phyloP scores from a whole-genome alignment of 352 stramenopile species.

The Pythium sukuiense region DNA sequence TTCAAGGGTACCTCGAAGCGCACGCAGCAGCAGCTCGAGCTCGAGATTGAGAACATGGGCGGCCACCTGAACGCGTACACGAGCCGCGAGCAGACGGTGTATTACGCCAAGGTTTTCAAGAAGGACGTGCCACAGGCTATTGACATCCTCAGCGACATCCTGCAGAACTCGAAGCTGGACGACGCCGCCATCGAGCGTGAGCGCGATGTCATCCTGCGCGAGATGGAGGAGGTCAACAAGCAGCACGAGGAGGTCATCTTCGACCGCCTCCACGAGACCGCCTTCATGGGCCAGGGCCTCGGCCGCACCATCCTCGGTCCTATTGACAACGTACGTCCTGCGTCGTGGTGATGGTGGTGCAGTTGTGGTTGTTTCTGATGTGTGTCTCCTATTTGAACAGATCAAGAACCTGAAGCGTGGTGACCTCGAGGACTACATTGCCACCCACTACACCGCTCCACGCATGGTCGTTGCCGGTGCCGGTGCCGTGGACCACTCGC shows the following conservation, averaged over 20 bases:
- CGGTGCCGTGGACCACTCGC: slow-evolving; percentile 96
- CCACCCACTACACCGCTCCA: slow-evolving; percentile 99
- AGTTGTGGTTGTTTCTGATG: neutral
- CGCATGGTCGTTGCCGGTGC: slow-evolving; percentile 99
- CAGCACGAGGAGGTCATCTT: slow-evolving; percentile 98
- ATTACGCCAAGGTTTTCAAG: slow-evolving; percentile 99
- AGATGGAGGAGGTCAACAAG: slow-evolving; percentile 99
- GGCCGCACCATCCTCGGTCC: slow-evolving; percentile 99
- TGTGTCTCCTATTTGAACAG: slow-evolving; percentile 26
- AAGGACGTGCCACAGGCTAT: slow-evolving; percentile 96
- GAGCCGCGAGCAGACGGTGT: slow-evolving; percentile 99
- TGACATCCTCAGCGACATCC: slow-evolving; percentile 99
- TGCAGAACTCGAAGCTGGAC: slow-evolving; percentile 98
- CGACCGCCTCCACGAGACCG: slow-evolving; percentile 99
- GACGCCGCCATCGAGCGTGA: slow-evolving; percentile 95
- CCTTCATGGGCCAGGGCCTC: slow-evolving; percentile 97
- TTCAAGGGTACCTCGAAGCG: slow-evolving; percentile 99
- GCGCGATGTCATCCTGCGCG: slow-evolving; percentile 98
- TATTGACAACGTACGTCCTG: slow-evolving; percentile 94
- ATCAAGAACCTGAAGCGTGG: slow-evolving; percentile 92
- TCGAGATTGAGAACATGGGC: slow-evolving; percentile 99
- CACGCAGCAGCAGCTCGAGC: slow-evolving; percentile 98
- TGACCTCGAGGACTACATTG: slow-evolving; percentile 97
- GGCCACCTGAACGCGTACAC: slow-evolving; percentile 99
- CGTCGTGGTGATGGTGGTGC: neutral